A percentile compares a stretch with the other conserved stretches of the same genome.
These are phyloP conservation scores for Conringia planisiliqua DNA, from an alignment of 345 rosid species.

Conservation along the genomic window DNA sequence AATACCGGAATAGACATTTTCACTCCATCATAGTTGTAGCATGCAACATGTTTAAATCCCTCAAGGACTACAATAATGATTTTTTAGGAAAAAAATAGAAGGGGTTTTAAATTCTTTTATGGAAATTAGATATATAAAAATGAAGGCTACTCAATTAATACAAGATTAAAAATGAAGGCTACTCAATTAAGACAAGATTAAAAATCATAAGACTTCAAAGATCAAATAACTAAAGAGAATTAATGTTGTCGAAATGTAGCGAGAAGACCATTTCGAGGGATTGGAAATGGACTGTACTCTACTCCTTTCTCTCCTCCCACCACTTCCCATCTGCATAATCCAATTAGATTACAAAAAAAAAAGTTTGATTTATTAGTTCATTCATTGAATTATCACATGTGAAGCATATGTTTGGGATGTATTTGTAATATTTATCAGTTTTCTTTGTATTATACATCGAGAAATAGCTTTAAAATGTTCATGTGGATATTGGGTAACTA, in stretches of 20 bases:
- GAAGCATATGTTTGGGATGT: not conserved
- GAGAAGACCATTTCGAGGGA: constrained; percentile 73
- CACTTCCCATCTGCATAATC: constrained; percentile 67
- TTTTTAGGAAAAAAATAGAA: not conserved
- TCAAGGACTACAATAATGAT: not conserved
- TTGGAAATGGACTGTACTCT: constrained; percentile 83
- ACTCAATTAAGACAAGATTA: constrained; percentile 5
- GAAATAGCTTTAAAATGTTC: not conserved
- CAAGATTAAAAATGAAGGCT: constrained; percentile 1
- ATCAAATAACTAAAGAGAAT: constrained; percentile 19
- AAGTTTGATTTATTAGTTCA: not conserved
- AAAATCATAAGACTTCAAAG: not conserved
- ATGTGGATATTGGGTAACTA: too few relatives aligned
- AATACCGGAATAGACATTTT: constrained; percentile 21
- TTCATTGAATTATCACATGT: constrained; percentile 2
- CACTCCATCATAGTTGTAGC: constrained; percentile 19
- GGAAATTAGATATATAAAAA: not conserved
- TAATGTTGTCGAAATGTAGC: constrained; percentile 58
- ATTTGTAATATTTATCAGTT: not conserved
- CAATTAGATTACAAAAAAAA: not conserved
- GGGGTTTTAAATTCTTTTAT: not conserved
- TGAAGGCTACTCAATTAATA: not conserved
- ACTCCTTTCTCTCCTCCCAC: constrained; percentile 59
- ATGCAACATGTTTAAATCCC: not conserved
- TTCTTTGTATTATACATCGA: not conserved